These are phyloP conservation scores for Melaleuca alternifolia DNA, from an alignment of 345 rosid species.

Conservation along the genomic window DNA sequence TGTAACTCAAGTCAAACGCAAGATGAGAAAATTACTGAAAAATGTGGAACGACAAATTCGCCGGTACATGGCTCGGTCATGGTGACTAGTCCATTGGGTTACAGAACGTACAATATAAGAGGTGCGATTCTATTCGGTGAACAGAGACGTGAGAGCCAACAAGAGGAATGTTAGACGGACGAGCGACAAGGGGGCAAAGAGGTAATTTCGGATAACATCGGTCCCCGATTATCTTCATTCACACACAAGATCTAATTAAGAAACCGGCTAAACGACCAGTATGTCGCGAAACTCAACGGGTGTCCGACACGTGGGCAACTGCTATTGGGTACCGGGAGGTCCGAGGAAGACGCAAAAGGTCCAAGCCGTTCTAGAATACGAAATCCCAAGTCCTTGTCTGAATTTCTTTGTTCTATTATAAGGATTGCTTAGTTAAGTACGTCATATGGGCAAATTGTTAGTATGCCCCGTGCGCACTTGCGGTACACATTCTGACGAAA, in stretches of 20 bases:
- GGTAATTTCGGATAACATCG: neutral
- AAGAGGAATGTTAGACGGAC: neutral
- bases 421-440: neutral
- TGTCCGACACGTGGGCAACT: neutral
- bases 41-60: neutral
- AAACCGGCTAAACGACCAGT: too few species aligned
- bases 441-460: neutral
- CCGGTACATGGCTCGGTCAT: fast-evolving
- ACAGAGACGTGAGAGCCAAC: too few species aligned
- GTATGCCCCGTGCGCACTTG: too few species aligned
- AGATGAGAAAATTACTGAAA: too few species aligned
- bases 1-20: neutral
- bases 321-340: neutral
- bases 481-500: too few species aligned
- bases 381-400: neutral
- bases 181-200: neutral
- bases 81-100: too few species aligned
- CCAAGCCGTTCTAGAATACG: neutral
- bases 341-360: neutral
- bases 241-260: neutral
- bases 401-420: too few species aligned
- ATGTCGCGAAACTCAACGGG: neutral
- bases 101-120: too few species aligned
- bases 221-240: too few species aligned
- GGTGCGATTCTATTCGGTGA: too few species aligned